Conservation (phyloP, 176 grass and related monocot species). For the Hordeum marinum region DNA sequence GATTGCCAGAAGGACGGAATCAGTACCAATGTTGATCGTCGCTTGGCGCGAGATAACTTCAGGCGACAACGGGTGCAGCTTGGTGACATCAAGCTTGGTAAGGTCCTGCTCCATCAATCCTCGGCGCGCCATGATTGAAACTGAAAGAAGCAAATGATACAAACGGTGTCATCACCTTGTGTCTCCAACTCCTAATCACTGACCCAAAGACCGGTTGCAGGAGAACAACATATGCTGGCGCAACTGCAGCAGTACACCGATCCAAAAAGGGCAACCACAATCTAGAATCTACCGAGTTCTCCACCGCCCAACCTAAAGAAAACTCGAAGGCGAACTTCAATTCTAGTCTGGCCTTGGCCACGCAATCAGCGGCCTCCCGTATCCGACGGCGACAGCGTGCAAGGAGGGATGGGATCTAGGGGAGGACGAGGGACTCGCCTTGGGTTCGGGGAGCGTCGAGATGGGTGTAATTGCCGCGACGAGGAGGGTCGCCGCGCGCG, state of each 20-base stretch:
- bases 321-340: neutral
- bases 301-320: neutral
- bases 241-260: neutral
- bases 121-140: slow-evolving; percentile 28
- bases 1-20: neutral
- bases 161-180: neutral
- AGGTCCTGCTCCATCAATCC: slow-evolving; percentile 95
- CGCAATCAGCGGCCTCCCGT: neutral
- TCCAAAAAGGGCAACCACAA: neutral
- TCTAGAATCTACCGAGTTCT: neutral
- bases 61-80: slow-evolving; percentile 73
- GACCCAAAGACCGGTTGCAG: neutral
- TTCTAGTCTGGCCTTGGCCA: no score
- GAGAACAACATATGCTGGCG: neutral
- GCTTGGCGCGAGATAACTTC: slow-evolving; percentile 90
- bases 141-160: neutral
- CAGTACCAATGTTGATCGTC: slow-evolving; percentile 79
- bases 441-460: neutral
- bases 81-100: slow-evolving; percentile 81
- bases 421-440: neutral
- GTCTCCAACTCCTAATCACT: neutral
- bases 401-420: neutral
- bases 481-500: neutral
- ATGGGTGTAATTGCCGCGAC: neutral
- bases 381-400: neutral